phyloP scores from a whole-genome alignment of 2,329 filamentous ascomycete species.

The Neofusicoccum sp. region DNA sequence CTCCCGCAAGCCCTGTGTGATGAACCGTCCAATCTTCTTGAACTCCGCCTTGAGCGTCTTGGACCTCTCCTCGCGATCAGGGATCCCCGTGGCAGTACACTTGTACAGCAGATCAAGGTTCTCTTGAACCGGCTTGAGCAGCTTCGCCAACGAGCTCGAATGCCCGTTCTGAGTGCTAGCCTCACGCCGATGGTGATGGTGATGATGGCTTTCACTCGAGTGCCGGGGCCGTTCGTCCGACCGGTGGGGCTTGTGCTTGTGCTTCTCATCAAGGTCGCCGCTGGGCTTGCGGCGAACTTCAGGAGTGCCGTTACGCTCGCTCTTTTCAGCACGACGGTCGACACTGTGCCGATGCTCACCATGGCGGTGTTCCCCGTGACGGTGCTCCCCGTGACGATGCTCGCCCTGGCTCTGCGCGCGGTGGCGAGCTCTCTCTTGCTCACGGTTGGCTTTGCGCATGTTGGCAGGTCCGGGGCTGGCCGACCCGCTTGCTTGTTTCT shows the following conservation, averaged over 20 bases:
- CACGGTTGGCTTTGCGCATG: conserved; percentile 36
- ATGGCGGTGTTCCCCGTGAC: conserved; percentile 39
- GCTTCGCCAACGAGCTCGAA: conserved; percentile 37
- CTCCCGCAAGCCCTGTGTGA: conserved; percentile 49
- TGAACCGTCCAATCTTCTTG: conserved; percentile 62
- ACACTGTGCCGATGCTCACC: conserved; percentile 38
- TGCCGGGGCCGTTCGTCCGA: conserved; percentile 48
- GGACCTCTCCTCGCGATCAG: conserved; percentile 61
- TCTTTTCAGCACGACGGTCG: conserved; percentile 37
- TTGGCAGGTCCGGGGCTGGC: conserved; percentile 66
- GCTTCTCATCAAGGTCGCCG: conserved; percentile 52
- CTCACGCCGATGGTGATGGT: conserved; percentile 29
- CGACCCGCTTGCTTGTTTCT: conserved; percentile 60
- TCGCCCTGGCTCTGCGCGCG: conserved; percentile 25
- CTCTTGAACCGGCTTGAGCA: conserved; percentile 57
- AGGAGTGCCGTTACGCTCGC: conserved; percentile 41
- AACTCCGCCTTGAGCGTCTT: conserved; percentile 61
- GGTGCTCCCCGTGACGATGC: conserved; percentile 30
- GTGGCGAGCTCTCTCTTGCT: conserved; percentile 37
- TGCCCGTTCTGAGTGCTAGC: conserved; percentile 18
- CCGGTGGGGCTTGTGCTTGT: conserved; percentile 49
- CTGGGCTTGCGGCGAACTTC: conserved; percentile 45
- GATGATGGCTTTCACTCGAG: conserved; percentile 22
- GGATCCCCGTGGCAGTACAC: conserved; percentile 62
- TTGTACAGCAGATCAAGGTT: conserved; percentile 60